These are phyloP conservation scores for Salvia rosmarinus DNA, from an alignment of 257 asterid genomes.

Conservation along the genomic window DNA sequence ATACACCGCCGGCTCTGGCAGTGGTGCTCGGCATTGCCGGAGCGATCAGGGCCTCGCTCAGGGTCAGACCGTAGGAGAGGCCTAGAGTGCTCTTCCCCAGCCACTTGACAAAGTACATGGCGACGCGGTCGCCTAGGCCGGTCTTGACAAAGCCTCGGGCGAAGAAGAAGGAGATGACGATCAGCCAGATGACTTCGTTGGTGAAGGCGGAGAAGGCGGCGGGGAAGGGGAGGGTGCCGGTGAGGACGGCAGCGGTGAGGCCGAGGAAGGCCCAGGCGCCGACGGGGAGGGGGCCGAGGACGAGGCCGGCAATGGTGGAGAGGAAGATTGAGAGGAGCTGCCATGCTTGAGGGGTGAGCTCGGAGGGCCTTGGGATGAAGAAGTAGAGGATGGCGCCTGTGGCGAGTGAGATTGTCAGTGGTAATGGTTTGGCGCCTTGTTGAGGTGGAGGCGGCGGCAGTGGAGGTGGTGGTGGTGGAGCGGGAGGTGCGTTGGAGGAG, in stretches of 20 bases:
- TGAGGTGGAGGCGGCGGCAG: conserved; percentile 26
- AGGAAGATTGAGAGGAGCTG: conserved; percentile 75
- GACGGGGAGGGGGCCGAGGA: conserved; percentile 79
- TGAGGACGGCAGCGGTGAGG: conserved; percentile 63
- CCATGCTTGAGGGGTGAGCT: conserved; percentile 78
- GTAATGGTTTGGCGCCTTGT: conserved; percentile 66
- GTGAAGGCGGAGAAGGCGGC: conserved; percentile 79
- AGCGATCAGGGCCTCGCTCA: conserved; percentile 91
- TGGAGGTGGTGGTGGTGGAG: conserved; percentile 19
- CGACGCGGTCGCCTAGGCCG: conserved; percentile 83
- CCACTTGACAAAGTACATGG: conserved; percentile 85
- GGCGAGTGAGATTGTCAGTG: conserved; percentile 57
- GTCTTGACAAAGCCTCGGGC: conserved; percentile 92
- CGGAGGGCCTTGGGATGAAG: conserved; percentile 63
- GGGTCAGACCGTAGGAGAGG: conserved; percentile 76
- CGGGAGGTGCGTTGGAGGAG: conserved; percentile 31
- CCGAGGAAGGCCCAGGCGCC: conserved; percentile 96
- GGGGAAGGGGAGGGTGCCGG: conserved; percentile 63
- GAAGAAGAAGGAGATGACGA: conserved; percentile 89
- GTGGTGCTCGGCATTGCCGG: conserved; percentile 98
- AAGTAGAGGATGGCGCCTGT: conserved; percentile 59
- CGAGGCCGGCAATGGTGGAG: conserved; percentile 87
- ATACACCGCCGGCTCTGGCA: conserved; percentile 89
- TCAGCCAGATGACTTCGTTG: conserved; percentile 81
- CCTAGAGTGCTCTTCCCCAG: conserved; percentile 88